phyloP scores from a whole-genome alignment of 2,329 filamentous ascomycete species.

The Ophiognomonia clavigignenti-juglandacearum region DNA sequence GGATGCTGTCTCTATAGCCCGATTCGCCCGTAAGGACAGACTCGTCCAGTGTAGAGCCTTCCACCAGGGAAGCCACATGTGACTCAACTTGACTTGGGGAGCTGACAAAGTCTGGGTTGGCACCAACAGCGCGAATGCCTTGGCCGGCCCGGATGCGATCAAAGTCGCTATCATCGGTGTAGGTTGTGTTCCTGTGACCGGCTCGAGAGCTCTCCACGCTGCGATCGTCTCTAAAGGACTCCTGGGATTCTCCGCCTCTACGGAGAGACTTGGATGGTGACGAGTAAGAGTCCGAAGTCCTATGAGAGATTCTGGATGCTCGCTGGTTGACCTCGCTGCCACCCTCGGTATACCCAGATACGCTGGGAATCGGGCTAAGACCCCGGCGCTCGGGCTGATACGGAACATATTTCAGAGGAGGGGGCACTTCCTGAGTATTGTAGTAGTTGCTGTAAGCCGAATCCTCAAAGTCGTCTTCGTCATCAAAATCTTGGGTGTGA shows the following conservation, averaged over 20 bases:
- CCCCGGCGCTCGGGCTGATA: constrained; percentile 66
- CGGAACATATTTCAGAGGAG: constrained; percentile 61
- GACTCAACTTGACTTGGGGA: constrained; percentile 74
- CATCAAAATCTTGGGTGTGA: constrained; percentile 30
- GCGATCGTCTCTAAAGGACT: constrained; percentile 56
- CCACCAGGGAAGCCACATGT: constrained; percentile 78
- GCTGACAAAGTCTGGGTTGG: constrained; percentile 73
- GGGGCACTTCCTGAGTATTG: constrained; percentile 57
- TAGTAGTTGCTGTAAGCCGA: constrained; percentile 44
- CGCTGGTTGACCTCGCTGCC: constrained; percentile 55
- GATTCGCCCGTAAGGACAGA: constrained; percentile 65
- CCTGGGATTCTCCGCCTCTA: constrained; percentile 41
- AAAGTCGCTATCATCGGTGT: constrained; percentile 50
- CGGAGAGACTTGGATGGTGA: constrained; percentile 56
- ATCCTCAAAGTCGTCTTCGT: constrained; percentile 40
- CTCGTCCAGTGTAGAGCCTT: constrained; percentile 65
- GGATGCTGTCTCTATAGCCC: constrained; percentile 41
- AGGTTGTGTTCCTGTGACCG: constrained; percentile 49
- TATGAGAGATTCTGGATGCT: constrained; percentile 49
- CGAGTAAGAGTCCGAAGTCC: constrained; percentile 50
- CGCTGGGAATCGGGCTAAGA: constrained; percentile 86
- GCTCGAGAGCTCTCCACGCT: constrained; percentile 48
- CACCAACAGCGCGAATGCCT: constrained; percentile 64
- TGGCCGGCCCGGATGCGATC: constrained; percentile 60
- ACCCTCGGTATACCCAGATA: constrained; percentile 77